Percentiles rank a stretch among this genome's conserved stretches.
Conservation (phyloP, 2,329 filamentous ascomycete species). For the Chaetomium olivaceum region DNA sequence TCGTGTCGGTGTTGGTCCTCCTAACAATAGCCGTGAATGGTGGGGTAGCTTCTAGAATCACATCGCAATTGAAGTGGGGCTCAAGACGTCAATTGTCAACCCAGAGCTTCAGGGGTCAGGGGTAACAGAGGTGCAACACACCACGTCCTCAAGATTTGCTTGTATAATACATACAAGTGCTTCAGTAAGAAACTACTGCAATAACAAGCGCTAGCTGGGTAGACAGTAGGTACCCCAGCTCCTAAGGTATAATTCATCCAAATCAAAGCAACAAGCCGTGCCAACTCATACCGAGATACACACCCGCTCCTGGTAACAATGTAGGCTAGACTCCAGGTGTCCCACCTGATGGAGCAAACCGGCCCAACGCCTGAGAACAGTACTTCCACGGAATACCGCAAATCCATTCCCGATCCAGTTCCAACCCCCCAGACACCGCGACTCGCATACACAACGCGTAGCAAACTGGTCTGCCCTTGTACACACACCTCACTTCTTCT, state of each 20-base stretch:
- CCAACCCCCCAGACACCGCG: neutral
- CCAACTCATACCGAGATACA: neutral
- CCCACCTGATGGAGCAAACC: neutral
- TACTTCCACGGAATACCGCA: neutral
- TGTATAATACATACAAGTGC: neutral
- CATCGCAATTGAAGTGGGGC: slow-evolving; percentile 22
- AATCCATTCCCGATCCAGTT: neutral
- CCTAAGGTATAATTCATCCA: neutral
- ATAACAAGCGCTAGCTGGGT: neutral
- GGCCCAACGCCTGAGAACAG: neutral
- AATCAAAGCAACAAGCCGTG: slow-evolving; percentile 2
- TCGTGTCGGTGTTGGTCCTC: neutral
- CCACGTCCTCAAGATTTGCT: neutral
- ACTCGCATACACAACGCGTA: neutral
- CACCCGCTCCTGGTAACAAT: neutral
- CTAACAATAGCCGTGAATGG: slow-evolving; percentile 10
- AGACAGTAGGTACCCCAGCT: neutral
- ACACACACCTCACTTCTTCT: slow-evolving; percentile 45
- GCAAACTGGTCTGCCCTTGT: neutral
- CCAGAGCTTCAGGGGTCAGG: neutral
- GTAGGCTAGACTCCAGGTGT: neutral
- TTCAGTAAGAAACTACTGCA: neutral
- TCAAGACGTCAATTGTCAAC: slow-evolving; percentile 21
- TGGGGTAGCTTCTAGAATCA: slow-evolving; percentile 32
- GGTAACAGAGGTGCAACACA: too few species aligned